Evolutionary conservation across 192 early-diverging fungal genomes (phyloP).

Genomic region (Coemansia sp.): DNA sequence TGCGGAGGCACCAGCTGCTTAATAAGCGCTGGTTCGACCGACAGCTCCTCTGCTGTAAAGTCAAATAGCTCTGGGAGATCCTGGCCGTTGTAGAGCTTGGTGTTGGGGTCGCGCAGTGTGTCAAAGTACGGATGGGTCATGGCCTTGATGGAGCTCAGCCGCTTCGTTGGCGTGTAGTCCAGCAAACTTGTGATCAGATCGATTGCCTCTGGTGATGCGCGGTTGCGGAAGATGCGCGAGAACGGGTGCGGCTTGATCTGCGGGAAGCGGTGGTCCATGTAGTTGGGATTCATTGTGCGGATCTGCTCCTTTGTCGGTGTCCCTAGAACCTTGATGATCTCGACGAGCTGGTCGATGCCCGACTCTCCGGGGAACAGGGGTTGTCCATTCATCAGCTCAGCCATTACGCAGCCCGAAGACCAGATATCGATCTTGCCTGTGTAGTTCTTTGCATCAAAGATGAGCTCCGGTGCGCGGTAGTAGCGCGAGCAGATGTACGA

Average conservation of each 20-base stretch:
- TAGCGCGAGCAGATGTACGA: slow-evolving; percentile 98
- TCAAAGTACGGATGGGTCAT: slow-evolving; percentile 97
- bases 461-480: slow-evolving; percentile 95
- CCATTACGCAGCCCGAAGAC: slow-evolving; percentile 97
- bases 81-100: slow-evolving; percentile 79
- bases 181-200: slow-evolving; percentile 84
- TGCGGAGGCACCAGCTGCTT: slow-evolving; percentile 82
- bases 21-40: slow-evolving; percentile 82
- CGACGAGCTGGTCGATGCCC: slow-evolving; percentile 97
- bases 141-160: slow-evolving; percentile 87
- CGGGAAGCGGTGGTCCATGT: slow-evolving; percentile 98
- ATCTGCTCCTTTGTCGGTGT: slow-evolving; percentile 97
- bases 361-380: slow-evolving; percentile 96
- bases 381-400: slow-evolving; percentile 90
- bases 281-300: slow-evolving; percentile 96
- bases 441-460: slow-evolving; percentile 95
- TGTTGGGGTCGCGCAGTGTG: slow-evolving; percentile 86
- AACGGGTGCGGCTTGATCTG: slow-evolving; percentile 95
- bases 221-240: slow-evolving; percentile 80
- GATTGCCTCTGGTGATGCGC: slow-evolving; percentile 82
- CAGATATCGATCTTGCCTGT: slow-evolving; percentile 88
- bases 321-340: slow-evolving; percentile 99
- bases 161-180: slow-evolving; percentile 86
- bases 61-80: slow-evolving; percentile 91
- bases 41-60: slow-evolving; percentile 83